These are phyloP conservation scores for Brettanomyces sp. DNA, from an alignment of 805 yeast genomes.

Conservation along the genomic window DNA sequence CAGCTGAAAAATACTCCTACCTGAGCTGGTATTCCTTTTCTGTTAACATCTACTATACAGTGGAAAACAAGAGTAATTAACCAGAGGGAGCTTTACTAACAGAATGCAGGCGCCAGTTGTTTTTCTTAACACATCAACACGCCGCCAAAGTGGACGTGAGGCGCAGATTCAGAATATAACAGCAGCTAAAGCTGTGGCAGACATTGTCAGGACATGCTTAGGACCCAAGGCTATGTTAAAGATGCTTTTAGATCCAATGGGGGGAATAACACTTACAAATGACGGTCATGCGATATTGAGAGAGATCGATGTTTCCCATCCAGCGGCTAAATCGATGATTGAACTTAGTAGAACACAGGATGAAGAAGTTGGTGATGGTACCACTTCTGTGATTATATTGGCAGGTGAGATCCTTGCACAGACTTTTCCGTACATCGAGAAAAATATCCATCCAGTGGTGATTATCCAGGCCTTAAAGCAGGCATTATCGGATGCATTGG, in stretches of 20 bases:
- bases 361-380: conserved; percentile 86
- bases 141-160: conserved; percentile 92
- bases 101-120: conserved; percentile 79
- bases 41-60: no score
- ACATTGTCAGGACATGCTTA: conserved; percentile 92
- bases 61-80: background rate
- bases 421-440: conserved; percentile 87
- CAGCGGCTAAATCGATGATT: conserved; percentile 98
- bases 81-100: no score
- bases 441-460: conserved; percentile 93
- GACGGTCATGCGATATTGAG: conserved; percentile 98
- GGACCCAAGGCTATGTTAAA: conserved; percentile 99
- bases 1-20: no score
- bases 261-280: conserved; percentile 92
- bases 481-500: conserved; percentile 85
- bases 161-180: conserved; percentile 96
- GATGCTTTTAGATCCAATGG: conserved; percentile 95
- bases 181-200: conserved; percentile 98
- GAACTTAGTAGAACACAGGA: conserved; percentile 95
- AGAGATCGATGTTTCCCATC: conserved; percentile 96
- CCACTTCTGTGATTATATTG: conserved; percentile 91
- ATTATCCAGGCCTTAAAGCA: conserved; percentile 89
- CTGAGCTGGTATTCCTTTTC: no score
- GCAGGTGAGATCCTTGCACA: conserved; percentile 97
- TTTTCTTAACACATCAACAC: conserved; percentile 78